Percentiles rank a stretch among this genome's conserved stretches.
Evolutionary conservation across 148 eudicot genomes (phyloP).

Genomic region (Silene uniflora): DNA sequence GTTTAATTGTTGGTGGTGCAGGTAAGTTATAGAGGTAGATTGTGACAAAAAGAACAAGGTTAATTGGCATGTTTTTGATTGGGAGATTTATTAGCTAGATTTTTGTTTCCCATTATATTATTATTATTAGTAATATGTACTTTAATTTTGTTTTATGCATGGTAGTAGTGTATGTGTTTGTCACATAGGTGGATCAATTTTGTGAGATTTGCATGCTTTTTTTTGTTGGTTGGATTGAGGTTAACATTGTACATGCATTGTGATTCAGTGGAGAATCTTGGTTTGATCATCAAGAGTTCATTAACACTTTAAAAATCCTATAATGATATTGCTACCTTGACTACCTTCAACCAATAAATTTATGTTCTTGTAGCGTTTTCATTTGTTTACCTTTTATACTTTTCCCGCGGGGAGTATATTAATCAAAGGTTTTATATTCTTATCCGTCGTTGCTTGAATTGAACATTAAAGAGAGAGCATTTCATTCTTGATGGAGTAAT

Average conservation of each 20-base stretch:
- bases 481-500: too few relatives aligned
- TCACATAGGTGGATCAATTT: not conserved
- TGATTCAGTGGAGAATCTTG: slow-evolving; percentile 28
- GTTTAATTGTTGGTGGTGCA: not conserved
- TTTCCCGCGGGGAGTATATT: too few relatives aligned
- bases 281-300: slow-evolving; percentile 11
- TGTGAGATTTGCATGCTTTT: slow-evolving; percentile 12
- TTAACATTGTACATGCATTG: slow-evolving; percentile 22
- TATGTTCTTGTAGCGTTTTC: too few relatives aligned
- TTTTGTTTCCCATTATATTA: not conserved
- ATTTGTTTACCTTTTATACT: too few relatives aligned
- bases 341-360: not conserved
- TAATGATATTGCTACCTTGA: not conserved
- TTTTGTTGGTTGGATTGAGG: slow-evolving; percentile 3
- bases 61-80: slow-evolving; percentile 19
- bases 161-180: slow-evolving; percentile 13
- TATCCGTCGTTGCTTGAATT: too few relatives aligned
- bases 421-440: too few relatives aligned
- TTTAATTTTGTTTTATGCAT: not conserved
- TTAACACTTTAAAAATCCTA: slow-evolving; percentile 18
- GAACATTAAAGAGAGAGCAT: too few relatives aligned
- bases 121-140: not conserved
- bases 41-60: not conserved
- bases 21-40: slow-evolving; percentile 17
- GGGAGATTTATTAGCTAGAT: slow-evolving; percentile 14